Evolutionary conservation across 352 stramenopile genomes (phyloP), one percentile per base, ranked within the genome.

Genomic region (Phytophthora ramorum): DNA sequence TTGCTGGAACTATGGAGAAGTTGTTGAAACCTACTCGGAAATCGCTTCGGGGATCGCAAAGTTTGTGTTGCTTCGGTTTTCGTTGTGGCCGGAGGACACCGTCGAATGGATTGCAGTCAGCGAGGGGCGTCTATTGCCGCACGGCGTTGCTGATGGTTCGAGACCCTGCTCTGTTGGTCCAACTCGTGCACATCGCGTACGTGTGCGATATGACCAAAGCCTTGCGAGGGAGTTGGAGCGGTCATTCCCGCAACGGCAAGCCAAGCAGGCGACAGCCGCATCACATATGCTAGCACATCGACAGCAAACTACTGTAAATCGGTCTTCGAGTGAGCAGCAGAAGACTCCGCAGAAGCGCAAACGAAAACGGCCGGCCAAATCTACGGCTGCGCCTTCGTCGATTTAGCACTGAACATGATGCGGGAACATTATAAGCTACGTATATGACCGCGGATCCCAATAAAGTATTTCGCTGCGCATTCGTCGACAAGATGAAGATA

Each of bases 1-100:
- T 4, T 90, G 83, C 50, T 96, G 89, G 89, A 91, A 90, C 45
- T 78, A 91, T n/a, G 89, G 83, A 9, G 75, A 92, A 57, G 82
- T 96, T 3, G 41, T 91, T 9, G 81, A 95, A 20, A 58, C 81
- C 10, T 85, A 81, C 54, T 58, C 62, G 13, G 79, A 94, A 64
- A 62, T 57, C 7, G 71, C 37, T 4, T 48, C 57, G 4, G 20
- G 63, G 2, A 51, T 69, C 48, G 28, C 81, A 14, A 95, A 87
- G 57, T 91, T 89, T 66, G 71, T 93, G 30, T 66, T 87, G 35
- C 60, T 96, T 52, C 85, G 78, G 13, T 79, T 89, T 37, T 79
- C 78, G n/a, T 44, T 85, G 22, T 93, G 85, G 78, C 76, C 76
- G 32, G 64, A 80, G 8, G 78, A 85, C 30, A 71, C 67, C 0